A percentile compares a stretch with the other conserved stretches of the same genome.
Evolutionary conservation across 768 basidiomycete species (phyloP).

Genomic region (Dentipellis sp.): DNA sequence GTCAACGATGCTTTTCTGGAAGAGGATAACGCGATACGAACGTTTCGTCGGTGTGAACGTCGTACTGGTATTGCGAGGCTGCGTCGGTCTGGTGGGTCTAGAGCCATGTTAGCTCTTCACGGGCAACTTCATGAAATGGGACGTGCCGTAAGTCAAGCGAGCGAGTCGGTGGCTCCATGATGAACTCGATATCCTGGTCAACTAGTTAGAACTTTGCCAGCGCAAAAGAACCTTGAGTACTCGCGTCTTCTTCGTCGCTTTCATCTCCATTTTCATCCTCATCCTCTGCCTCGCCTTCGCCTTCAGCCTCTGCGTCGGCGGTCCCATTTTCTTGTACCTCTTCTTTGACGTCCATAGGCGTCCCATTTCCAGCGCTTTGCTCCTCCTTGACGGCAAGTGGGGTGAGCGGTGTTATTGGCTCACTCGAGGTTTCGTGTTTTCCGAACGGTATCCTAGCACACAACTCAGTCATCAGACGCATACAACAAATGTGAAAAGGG

Average conservation of each 20-base stretch:
- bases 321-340: conserved; percentile 17
- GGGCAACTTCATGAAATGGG: not conserved
- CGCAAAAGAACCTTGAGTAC: too few relatives aligned
- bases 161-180: conserved; percentile 70
- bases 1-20: not conserved
- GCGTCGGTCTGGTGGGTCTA: conserved; percentile 27
- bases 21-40: conserved; percentile 3
- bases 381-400: conserved; percentile 18
- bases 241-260: conserved; percentile 24
- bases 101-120: not conserved
- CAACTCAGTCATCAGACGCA: not conserved
- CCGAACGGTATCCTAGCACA: conserved; percentile 7
- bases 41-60: conserved; percentile 21
- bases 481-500: not conserved
- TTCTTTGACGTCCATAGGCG: conserved; percentile 7
- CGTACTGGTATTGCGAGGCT: conserved; percentile 22
- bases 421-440: not conserved
- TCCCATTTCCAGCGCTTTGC: conserved; percentile 6
- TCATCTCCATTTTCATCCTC: conserved; percentile 28
- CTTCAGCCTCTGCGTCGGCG: conserved; percentile 19
- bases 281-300: conserved; percentile 24
- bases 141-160: conserved; percentile 68
- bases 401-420: not conserved
- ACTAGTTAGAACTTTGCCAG: too few relatives aligned
- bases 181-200: conserved; percentile 77